These are phyloP conservation scores for Angomonas ambiguus DNA, from an alignment of 208 protist species.

Conservation along the genomic window DNA sequence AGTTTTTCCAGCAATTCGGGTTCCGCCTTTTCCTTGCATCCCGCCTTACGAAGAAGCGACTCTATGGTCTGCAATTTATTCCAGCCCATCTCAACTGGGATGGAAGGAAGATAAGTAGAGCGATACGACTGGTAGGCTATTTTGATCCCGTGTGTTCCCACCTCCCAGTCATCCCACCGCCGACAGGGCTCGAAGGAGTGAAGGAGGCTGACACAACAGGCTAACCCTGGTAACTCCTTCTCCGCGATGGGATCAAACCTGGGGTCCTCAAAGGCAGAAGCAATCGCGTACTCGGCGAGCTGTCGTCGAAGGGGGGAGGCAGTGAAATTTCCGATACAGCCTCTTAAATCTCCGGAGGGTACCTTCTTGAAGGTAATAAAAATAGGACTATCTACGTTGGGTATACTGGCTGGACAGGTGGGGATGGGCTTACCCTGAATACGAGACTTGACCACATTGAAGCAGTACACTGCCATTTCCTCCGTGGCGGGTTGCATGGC, in stretches of 20 bases:
- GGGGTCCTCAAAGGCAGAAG: slow-evolving; percentile 67
- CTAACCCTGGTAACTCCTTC: slow-evolving; percentile 55
- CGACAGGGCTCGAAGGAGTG: slow-evolving; percentile 72
- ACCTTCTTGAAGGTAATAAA: slow-evolving; percentile 74
- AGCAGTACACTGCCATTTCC: slow-evolving; percentile 87
- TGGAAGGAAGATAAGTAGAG: slow-evolving; percentile 79
- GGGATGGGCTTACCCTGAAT: slow-evolving; percentile 32
- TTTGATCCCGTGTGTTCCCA: slow-evolving; percentile 78
- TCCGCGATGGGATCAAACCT: slow-evolving; percentile 64
- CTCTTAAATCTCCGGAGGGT: slow-evolving; percentile 54
- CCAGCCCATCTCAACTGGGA: slow-evolving; percentile 72
- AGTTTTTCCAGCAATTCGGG: slow-evolving; percentile 46
- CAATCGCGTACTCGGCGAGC: slow-evolving; percentile 61
- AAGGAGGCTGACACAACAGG: slow-evolving; percentile 78
- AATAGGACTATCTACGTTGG: slow-evolving; percentile 57
- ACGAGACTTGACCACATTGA: slow-evolving; percentile 52
- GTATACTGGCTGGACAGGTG: slow-evolving; percentile 37
- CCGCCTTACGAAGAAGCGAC: slow-evolving; percentile 66
- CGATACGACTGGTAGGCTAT: slow-evolving; percentile 54
- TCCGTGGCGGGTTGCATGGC: slow-evolving; percentile 34
- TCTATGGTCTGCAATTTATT: slow-evolving; percentile 59
- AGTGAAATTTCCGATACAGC: slow-evolving; percentile 80
- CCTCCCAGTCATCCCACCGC: slow-evolving; percentile 76
- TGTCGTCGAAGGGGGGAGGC: slow-evolving; percentile 60
- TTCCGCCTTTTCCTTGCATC: slow-evolving; percentile 50